Evolutionary conservation across 495 filamentous ascomycete species (phyloP).

Genomic region (Talaromyces thailandensis): DNA sequence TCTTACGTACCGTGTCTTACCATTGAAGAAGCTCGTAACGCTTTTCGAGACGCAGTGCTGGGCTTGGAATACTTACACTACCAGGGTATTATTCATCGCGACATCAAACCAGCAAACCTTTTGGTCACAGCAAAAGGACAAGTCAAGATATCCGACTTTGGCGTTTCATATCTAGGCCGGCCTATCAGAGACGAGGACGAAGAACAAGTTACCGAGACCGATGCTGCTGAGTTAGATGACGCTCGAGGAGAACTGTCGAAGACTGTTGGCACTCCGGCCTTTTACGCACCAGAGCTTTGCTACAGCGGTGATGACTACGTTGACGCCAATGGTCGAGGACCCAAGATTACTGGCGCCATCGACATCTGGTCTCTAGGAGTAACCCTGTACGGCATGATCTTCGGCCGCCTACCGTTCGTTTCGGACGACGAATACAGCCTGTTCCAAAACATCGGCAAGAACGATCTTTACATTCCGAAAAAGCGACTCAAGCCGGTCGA

Average conservation of each 20-base stretch:
- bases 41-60: conserved; percentile 87
- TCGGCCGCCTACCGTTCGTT: conserved; percentile 85
- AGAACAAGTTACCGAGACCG: conserved; percentile 73
- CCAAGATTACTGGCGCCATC: conserved; percentile 62
- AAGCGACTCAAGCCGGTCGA: conserved; percentile 68
- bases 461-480: conserved; percentile 78
- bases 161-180: conserved; percentile 90
- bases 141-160: conserved; percentile 99
- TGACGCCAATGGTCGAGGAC: conserved; percentile 30
- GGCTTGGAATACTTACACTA: conserved; percentile 95
- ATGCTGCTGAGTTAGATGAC: conserved; percentile 77
- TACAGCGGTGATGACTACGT: conserved; percentile 53
- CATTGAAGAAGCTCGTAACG: conserved; percentile 69
- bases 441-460: conserved; percentile 81
- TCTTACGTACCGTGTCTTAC: conserved; percentile 89
- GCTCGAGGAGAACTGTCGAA: conserved; percentile 83
- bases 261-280: conserved; percentile 94
- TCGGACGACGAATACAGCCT: conserved; percentile 84
- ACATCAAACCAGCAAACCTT: conserved; percentile 98
- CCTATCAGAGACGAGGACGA: conserved; percentile 69
- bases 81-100: conserved; percentile 92
- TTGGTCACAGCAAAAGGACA: conserved; percentile 75
- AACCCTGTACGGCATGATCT: conserved; percentile 92
- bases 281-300: conserved; percentile 97
- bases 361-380: conserved; percentile 97